Evolutionary conservation across 768 basidiomycete species (phyloP).

Genomic region (Termitomyces sp.): DNA sequence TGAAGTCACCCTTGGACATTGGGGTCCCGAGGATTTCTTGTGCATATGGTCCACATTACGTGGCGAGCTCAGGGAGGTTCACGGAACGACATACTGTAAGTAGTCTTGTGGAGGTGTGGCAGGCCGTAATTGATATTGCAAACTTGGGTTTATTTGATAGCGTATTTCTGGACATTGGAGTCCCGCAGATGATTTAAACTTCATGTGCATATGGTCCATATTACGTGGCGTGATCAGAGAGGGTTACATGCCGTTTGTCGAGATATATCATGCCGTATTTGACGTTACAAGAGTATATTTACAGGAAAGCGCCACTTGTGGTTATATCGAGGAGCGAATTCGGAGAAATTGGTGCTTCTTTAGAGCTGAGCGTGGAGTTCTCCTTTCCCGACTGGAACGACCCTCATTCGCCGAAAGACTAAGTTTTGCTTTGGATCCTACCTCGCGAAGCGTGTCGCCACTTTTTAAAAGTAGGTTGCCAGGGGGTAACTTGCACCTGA

Average conservation of each 20-base stretch:
- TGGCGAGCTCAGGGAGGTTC: background rate
- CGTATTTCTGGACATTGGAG: background rate
- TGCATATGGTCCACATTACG: background rate
- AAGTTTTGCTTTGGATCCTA: too few species aligned
- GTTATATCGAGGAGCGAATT: background rate
- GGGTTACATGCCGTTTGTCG: background rate
- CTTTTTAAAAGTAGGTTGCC: too few species aligned
- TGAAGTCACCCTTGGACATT: background rate
- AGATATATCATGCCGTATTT: background rate
- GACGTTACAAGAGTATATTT: background rate
- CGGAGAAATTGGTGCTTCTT: background rate
- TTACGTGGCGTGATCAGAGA: background rate
- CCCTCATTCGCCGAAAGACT: too few species aligned
- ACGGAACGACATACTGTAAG: background rate
- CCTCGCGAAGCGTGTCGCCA: too few species aligned
- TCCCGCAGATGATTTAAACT: background rate
- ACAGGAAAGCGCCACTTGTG: background rate
- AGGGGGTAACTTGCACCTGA: too few species aligned
- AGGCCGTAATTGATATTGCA: background rate
- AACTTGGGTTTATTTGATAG: background rate
- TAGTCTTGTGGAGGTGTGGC: background rate
- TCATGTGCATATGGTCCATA: background rate
- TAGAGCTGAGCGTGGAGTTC: background rate
- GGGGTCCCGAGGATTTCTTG: background rate
- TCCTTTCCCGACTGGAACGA: too few species aligned